Percentiles rank a stretch among this genome's conserved stretches.
Conservation (phyloP, 2,329 filamentous ascomycete genomes). For the Pseudopyricularia javanii region DNA sequence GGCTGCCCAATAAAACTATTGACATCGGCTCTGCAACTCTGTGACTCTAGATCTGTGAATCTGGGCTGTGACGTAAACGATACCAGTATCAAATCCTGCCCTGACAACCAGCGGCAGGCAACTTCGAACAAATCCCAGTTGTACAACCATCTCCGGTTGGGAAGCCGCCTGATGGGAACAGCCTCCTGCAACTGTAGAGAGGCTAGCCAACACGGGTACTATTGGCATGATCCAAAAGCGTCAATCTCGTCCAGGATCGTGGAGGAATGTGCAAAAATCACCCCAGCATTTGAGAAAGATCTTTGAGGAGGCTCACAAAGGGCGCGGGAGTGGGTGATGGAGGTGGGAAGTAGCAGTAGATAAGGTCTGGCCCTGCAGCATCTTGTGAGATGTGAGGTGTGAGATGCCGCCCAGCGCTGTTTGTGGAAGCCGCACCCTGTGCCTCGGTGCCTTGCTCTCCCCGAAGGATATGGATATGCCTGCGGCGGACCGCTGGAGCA, state of each 20-base stretch:
- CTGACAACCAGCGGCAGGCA: too few species aligned
- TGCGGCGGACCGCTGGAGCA: background rate
- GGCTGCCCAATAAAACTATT: too few species aligned
- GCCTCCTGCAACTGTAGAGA: background rate
- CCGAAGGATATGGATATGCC: background rate
- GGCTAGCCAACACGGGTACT: background rate
- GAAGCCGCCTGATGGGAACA: background rate
- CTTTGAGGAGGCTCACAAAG: background rate
- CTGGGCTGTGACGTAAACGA: too few species aligned
- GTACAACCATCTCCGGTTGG: too few species aligned
- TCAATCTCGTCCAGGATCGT: background rate
- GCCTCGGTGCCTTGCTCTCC: too few species aligned
- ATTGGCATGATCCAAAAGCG: background rate
- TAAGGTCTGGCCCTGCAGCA: background rate
- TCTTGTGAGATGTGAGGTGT: too few species aligned
- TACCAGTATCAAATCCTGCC: too few species aligned
- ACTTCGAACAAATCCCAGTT: too few species aligned
- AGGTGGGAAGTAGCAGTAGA: background rate
- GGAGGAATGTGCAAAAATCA: background rate
- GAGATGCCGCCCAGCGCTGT: too few species aligned
- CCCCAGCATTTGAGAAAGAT: background rate
- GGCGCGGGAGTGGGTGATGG: background rate
- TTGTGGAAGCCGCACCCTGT: background rate
- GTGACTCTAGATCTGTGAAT: too few species aligned
- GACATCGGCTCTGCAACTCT: too few species aligned